Conservation (phyloP, 1,284 basidiomycete species). For the Xanthoconium separans region DNA sequence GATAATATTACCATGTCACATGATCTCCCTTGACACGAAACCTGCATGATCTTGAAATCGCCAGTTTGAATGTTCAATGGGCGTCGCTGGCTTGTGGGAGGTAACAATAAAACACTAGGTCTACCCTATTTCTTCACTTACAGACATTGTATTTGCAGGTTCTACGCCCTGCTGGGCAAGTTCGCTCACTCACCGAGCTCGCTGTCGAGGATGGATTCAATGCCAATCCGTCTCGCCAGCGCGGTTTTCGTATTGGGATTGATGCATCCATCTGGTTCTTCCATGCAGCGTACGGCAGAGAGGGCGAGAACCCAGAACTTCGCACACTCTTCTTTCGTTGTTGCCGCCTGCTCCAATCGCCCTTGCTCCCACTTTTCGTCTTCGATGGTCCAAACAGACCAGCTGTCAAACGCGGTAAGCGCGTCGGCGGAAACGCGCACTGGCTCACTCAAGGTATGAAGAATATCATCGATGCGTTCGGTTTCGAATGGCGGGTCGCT, state of each 20-base stretch:
- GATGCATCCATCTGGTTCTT: constrained; percentile 85
- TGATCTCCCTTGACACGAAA: background rate
- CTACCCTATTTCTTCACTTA: background rate
- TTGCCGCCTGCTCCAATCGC: constrained; percentile 70
- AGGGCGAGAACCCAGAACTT: constrained; percentile 78
- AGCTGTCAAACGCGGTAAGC: constrained; percentile 77
- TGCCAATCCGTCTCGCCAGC: constrained; percentile 51
- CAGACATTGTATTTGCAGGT: constrained; percentile 40
- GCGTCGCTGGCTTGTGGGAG: constrained; percentile 49
- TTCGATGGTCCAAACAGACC: constrained; percentile 92
- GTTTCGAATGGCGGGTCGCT: constrained; percentile 85
- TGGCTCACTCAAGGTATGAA: constrained; percentile 72
- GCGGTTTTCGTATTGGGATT: constrained; percentile 73
- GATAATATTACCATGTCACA: background rate
- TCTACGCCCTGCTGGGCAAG: constrained; percentile 59
- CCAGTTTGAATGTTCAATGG: constrained; percentile 35
- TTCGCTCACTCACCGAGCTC: constrained; percentile 66
- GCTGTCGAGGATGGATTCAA: constrained; percentile 70
- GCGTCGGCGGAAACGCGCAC: constrained; percentile 60
- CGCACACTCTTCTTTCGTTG: constrained; percentile 76
- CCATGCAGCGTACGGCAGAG: constrained; percentile 69
- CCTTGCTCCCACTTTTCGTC: constrained; percentile 88
- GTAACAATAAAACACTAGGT: constrained; percentile 12
- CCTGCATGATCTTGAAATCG: too few species aligned
- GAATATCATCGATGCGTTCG: constrained; percentile 82